A percentile compares a stretch with the other conserved stretches of the same genome.
phyloP scores from a whole-genome alignment of 371 early-diverging fungal species.

The Apophysomyces trapeziformis region DNA sequence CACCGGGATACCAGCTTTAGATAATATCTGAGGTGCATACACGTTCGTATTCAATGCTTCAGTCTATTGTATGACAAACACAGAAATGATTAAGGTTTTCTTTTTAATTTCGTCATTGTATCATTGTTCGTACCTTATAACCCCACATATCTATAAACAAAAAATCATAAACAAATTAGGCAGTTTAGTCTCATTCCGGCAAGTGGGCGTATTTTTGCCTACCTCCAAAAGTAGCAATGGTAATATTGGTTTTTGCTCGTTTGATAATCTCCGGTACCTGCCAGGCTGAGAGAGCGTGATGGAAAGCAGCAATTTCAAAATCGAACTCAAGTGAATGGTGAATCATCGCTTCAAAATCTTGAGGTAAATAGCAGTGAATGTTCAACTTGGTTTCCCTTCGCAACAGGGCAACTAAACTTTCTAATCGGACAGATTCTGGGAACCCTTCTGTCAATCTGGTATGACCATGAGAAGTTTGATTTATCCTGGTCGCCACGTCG shows the following conservation, averaged over 20 bases:
- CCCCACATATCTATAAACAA: conserved; percentile 56
- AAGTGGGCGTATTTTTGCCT: conserved; percentile 31
- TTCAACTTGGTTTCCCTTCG: conserved; percentile 62
- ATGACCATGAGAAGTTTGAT: conserved; percentile 26
- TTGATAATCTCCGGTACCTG: conserved; percentile 58
- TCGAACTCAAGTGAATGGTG: conserved; percentile 64
- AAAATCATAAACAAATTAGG: neutral
- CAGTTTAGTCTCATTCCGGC: neutral
- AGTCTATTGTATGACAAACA: conserved; percentile 26
- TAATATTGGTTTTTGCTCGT: conserved; percentile 62
- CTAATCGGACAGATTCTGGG: conserved; percentile 56
- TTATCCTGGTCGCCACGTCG: conserved; percentile 51
- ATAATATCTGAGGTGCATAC: conserved; percentile 66
- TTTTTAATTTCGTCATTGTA: neutral
- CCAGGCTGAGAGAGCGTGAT: conserved; percentile 73
- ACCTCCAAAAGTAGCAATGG: conserved; percentile 77
- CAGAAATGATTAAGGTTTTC: neutral
- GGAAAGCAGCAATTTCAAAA: conserved; percentile 69
- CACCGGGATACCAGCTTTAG: conserved; percentile 75
- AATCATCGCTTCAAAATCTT: conserved; percentile 66
- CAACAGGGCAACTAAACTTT: conserved; percentile 59
- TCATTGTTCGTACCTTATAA: conserved; percentile 41
- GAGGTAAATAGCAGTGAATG: conserved; percentile 60
- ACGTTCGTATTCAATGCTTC: conserved; percentile 79
- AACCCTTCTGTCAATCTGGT: conserved; percentile 44